Conservation (phyloP, 192 early-diverging fungal species). For the Coemansia sp. region DNA sequence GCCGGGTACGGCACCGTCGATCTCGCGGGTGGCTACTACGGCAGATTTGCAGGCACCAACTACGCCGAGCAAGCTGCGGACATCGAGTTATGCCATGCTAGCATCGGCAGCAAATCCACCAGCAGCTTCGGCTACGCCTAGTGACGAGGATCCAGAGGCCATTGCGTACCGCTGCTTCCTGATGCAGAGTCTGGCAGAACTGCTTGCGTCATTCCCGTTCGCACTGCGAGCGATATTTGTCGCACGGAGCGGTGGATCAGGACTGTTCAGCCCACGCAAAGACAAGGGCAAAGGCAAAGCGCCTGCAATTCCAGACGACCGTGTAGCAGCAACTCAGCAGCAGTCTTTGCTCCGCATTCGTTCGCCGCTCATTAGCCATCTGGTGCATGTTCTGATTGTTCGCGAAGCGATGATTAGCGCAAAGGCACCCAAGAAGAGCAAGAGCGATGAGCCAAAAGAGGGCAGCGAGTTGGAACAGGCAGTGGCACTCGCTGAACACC, state of each 20-base stretch:
- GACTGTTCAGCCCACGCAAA: constrained; percentile 37
- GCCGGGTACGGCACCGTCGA: constrained; percentile 1
- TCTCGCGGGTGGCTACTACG: constrained; percentile 15
- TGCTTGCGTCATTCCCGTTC: constrained; percentile 81
- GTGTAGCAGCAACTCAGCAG: constrained; percentile 8
- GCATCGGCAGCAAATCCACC: neutral
- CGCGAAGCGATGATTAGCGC: constrained; percentile 43
- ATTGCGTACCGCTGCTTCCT: constrained; percentile 72
- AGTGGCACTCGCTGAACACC: constrained; percentile 31
- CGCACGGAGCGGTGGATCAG: constrained; percentile 23
- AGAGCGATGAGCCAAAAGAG: constrained; percentile 14
- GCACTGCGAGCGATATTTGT: constrained; percentile 39
- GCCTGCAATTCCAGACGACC: constrained; percentile 6
- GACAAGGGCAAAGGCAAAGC: constrained; percentile 42
- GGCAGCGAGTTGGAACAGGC: constrained; percentile 42
- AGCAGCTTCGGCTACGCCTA: neutral
- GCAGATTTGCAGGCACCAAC: constrained; percentile 6
- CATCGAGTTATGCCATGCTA: constrained; percentile 17
- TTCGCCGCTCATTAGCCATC: constrained; percentile 48
- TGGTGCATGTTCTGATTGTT: constrained; percentile 53
- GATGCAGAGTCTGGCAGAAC: constrained; percentile 82
- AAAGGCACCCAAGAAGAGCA: constrained; percentile 27
- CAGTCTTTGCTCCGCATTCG: constrained; percentile 26
- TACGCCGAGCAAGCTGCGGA: constrained; percentile 30
- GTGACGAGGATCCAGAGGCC: constrained; percentile 40